phyloP scores from a whole-genome alignment of 768 basidiomycete genomes.

The Pulveroboletus ravenelii region DNA sequence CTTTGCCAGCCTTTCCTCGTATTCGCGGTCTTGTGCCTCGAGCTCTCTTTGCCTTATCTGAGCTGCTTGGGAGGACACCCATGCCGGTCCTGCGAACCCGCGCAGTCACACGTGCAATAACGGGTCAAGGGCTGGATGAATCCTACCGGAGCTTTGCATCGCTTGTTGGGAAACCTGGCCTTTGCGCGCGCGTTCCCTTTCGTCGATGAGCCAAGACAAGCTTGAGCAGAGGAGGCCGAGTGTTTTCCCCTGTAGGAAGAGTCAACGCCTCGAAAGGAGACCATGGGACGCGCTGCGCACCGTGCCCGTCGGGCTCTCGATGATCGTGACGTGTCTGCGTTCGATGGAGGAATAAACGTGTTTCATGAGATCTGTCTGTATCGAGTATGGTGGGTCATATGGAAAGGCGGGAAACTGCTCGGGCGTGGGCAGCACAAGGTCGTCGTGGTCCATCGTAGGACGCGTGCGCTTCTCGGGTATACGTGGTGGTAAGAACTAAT shows the following conservation, averaged over 20 bases:
- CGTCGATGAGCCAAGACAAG: constrained; percentile 70
- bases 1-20: constrained; percentile 51
- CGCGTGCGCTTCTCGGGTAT: constrained; percentile 1
- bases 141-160: constrained; percentile 25
- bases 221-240: constrained; percentile 73
- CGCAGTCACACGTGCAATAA: background rate
- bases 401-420: constrained; percentile 74
- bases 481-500: no score
- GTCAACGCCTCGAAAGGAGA: background rate
- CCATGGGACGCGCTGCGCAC: constrained; percentile 37
- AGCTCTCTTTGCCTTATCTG: constrained; percentile 61
- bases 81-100: constrained; percentile 50
- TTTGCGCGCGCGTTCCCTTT: constrained; percentile 62
- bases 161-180: constrained; percentile 47
- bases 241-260: constrained; percentile 70
- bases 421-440: constrained; percentile 54
- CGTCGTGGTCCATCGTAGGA: constrained; percentile 13
- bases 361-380: constrained; percentile 84
- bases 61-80: constrained; percentile 72
- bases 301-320: constrained; percentile 89
- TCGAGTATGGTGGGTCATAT: constrained; percentile 74
- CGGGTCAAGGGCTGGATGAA: no score
- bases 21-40: constrained; percentile 62
- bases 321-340: constrained; percentile 65
- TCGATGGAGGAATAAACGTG: constrained; percentile 82